A percentile compares a stretch with the other conserved stretches of the same genome.
phyloP scores from a whole-genome alignment of 768 basidiomycete genomes.

The Suillus tomentosus region DNA sequence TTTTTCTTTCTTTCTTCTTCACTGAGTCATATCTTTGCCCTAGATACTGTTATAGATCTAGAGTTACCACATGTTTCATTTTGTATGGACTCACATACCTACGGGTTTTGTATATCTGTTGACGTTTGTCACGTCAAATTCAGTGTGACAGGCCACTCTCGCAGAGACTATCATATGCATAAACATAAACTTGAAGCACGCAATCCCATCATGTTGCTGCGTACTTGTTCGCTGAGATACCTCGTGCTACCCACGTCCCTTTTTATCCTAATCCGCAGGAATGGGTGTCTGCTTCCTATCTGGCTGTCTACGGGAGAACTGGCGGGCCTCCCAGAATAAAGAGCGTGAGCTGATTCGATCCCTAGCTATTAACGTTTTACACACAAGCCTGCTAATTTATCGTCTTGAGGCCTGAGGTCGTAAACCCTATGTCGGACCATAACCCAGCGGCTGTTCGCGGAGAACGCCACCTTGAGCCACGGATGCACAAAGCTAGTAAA shows the following conservation, averaged over 20 bases:
- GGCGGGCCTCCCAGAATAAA: neutral
- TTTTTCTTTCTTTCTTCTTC: neutral
- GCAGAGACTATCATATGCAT: neutral
- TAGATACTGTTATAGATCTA: conserved; percentile 2
- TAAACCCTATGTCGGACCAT: too few species aligned
- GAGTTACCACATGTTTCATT: neutral
- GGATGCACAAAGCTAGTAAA: too few species aligned
- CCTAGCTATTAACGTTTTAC: neutral
- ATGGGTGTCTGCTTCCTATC: neutral
- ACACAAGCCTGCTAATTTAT: neutral
- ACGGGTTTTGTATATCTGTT: neutral
- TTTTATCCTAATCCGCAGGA: neutral
- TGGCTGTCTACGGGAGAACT: neutral
- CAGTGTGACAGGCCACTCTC: neutral
- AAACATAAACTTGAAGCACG: neutral
- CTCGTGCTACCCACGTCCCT: neutral
- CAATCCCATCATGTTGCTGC: neutral
- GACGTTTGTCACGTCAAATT: neutral
- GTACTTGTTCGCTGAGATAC: neutral
- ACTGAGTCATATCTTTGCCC: neutral
- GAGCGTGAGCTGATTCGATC: neutral
- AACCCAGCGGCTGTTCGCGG: too few species aligned
- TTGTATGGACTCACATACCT: neutral
- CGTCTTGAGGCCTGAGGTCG: too few species aligned
- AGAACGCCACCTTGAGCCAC: too few species aligned